Base-by-base conservation (phyloP, 2,329 filamentous ascomycete genomes). In the Epichloe gansuensis region DNA sequence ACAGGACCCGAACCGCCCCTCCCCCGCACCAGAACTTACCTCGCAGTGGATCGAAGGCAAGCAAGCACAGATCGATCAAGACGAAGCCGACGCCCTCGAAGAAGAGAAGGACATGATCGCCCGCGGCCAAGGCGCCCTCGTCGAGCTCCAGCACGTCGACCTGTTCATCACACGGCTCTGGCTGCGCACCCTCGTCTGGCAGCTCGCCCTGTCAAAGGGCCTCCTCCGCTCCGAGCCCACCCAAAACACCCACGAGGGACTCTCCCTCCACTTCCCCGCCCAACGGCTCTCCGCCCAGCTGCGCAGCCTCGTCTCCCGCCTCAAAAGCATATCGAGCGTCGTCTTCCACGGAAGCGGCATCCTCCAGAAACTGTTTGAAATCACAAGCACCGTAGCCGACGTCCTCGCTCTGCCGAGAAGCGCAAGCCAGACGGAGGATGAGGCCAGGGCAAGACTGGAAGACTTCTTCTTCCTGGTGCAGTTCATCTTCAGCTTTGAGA, bases 291-390 rank as follows among this genome's bases (percentile, higher is more conserved):
- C 68, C 9, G 57, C 60, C 3, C 66, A 72, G 57, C 62, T 72
- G 4, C 67, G 69, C 40, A 63, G 56, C 39, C 63, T 72, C 13
- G 66, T 71, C 15, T 59, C 59, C 44, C 63, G 63, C 2, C 57
- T 71, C 1, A 60, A 63, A 5, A 69, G 62, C 52, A 61, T 66
- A 17, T 62, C 65, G 39, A 73, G 72, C 50, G 73, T 81, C 53
- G 72, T 72, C 31, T 73, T 77, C 4, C 76, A 81, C 56, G 77
- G 78, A 7, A 75, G 70, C 39, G 74, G 74, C 23, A 77, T 81
- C 51, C 66, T 80, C 50, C 73, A 78, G 54, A 81, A 81, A 59
- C 66, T 81, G 4, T 78, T 81, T 51, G 78, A 81, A 58, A 77
- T 81, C 54, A 75, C 76, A 0, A 78, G 76, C 59, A 80, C 76